A percentile compares a stretch with the other conserved stretches of the same genome.
Evolutionary conservation across 345 rosid genomes (phyloP).

Genomic region (Gossypium thurberi): DNA sequence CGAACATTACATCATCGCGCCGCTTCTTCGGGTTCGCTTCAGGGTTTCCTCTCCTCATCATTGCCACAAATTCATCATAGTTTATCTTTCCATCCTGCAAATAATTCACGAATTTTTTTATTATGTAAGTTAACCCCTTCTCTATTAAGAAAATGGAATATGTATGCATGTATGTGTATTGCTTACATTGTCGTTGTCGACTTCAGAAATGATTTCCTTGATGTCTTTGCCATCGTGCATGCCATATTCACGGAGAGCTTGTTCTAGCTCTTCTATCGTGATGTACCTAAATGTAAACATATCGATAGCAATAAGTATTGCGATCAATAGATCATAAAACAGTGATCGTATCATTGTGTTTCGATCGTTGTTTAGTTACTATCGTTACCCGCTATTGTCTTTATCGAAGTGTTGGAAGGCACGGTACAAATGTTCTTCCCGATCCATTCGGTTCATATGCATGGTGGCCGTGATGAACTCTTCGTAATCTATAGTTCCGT

Average conservation of each 20-base stretch:
- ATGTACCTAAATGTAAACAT: conserved; percentile 33
- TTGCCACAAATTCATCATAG: conserved; percentile 90
- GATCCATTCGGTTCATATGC: conserved; percentile 70
- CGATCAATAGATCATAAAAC: not conserved
- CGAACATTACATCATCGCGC: conserved; percentile 48
- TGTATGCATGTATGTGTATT: not conserved
- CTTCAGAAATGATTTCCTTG: conserved; percentile 72
- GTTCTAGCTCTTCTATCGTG: conserved; percentile 81
- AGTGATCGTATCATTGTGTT: too few species aligned
- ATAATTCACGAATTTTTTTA: not conserved
- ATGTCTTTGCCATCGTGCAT: conserved; percentile 71
- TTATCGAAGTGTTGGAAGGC: conserved; percentile 83
- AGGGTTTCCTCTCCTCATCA: conserved; percentile 94
- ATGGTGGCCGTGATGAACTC: conserved; percentile 79
- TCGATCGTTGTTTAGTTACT: not conserved
- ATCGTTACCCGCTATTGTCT: conserved; percentile 69
- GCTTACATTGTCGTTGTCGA: conserved; percentile 69
- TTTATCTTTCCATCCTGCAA: conserved; percentile 84
- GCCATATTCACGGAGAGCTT: conserved; percentile 75
- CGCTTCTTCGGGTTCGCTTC: conserved; percentile 81
- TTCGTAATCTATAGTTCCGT: conserved; percentile 70
- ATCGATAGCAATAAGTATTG: not conserved
- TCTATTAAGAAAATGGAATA: not conserved
- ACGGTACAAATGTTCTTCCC: conserved; percentile 64
- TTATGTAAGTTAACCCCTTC: not conserved